A percentile compares a stretch with the other conserved stretches of the same genome.
These are phyloP conservation scores for Xerocomellus dryophilus DNA, from an alignment of 768 basidiomycete species.

Conservation along the genomic window DNA sequence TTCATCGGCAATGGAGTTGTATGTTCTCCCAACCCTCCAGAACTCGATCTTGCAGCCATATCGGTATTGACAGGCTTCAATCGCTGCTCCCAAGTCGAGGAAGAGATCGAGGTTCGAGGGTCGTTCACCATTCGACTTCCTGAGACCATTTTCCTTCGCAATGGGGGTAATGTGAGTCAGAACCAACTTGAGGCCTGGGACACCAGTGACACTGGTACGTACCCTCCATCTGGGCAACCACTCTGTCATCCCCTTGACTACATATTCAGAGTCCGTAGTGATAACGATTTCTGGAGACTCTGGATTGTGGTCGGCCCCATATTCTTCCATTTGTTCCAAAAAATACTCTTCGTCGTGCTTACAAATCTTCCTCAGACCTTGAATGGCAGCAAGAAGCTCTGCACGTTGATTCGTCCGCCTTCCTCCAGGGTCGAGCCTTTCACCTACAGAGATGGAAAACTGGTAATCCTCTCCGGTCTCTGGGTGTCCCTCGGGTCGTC, in stretches of 20 bases:
- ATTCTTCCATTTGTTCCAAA: neutral
- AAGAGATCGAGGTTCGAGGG: neutral
- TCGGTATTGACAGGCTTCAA: neutral
- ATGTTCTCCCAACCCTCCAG: slow-evolving; percentile 22
- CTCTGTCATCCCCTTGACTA: slow-evolving; percentile 34
- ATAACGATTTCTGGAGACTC: slow-evolving; percentile 13
- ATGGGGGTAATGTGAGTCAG: neutral
- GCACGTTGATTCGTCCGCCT: slow-evolving; percentile 32
- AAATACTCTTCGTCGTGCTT: neutral
- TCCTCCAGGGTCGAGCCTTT: slow-evolving; percentile 17
- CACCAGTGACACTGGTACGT: neutral
- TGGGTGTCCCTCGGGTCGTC: neutral
- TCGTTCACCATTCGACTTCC: neutral
- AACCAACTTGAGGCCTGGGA: neutral
- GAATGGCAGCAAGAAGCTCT: slow-evolving; percentile 31
- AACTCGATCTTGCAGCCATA: slow-evolving; percentile 18
- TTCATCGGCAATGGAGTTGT: slow-evolving; percentile 23
- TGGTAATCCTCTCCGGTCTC: neutral
- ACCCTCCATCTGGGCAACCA: slow-evolving; percentile 35
- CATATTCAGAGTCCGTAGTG: slow-evolving; percentile 35
- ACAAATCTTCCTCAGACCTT: slow-evolving; percentile 14
- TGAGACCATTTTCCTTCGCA: neutral
- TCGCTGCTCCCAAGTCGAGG: neutral
- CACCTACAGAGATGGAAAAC: slow-evolving; percentile 22
- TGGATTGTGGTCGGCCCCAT: neutral